Conservation (phyloP, 805 yeast species). For the Starmerella floris region DNA sequence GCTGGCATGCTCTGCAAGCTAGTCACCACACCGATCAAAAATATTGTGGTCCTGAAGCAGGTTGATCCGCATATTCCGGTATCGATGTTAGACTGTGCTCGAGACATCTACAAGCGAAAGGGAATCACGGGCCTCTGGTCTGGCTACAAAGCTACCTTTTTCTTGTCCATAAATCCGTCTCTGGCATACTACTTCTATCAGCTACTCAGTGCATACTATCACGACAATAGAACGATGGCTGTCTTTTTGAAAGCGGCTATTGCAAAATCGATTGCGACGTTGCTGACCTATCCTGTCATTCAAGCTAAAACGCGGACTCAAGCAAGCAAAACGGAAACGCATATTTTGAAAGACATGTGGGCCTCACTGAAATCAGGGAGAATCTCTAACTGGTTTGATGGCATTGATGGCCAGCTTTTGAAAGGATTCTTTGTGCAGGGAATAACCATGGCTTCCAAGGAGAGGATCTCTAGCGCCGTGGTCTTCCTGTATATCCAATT, state of each 20-base stretch:
- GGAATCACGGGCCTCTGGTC: constrained; percentile 28
- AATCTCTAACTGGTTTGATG: constrained; percentile 65
- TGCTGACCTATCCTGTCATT: constrained; percentile 66
- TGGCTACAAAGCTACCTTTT: constrained; percentile 24
- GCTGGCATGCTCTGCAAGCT: constrained; percentile 27
- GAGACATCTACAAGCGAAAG: constrained; percentile 22
- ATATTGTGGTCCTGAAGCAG: constrained; percentile 25
- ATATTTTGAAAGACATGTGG: constrained; percentile 19
- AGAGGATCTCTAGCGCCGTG: constrained; percentile 25
- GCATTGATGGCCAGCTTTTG: constrained; percentile 30
- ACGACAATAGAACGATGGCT: constrained; percentile 29
- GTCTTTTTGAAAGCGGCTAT: constrained; percentile 52
- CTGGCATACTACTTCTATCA: constrained; percentile 28
- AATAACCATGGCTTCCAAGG: constrained; percentile 29
- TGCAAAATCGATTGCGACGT: constrained; percentile 54
- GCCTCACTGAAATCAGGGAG: constrained; percentile 58
- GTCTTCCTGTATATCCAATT: constrained; percentile 4
- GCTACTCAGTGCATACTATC: constrained; percentile 19
- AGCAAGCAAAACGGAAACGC: constrained; percentile 16
- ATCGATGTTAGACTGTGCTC: constrained; percentile 10
- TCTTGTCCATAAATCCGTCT: constrained; percentile 26
- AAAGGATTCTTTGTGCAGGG: constrained; percentile 28
- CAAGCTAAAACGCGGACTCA: constrained; percentile 63
- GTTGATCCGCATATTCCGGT: neutral
- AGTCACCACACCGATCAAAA: constrained; percentile 25